Conservation (phyloP, 345 rosid species). For the Mercurialis annua region DNA sequence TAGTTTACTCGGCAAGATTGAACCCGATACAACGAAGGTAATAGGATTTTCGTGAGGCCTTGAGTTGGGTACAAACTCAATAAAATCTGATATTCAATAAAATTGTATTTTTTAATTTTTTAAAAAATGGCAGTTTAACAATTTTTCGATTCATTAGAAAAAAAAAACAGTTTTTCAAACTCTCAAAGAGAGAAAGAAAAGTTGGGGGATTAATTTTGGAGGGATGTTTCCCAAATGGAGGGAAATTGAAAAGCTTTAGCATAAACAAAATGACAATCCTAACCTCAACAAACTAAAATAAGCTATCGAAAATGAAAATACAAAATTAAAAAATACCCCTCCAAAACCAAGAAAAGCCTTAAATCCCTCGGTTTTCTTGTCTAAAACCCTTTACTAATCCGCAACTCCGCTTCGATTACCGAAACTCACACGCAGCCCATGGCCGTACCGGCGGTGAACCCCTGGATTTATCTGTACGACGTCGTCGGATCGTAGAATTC, state of each 20-base stretch:
- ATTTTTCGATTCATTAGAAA: background rate
- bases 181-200: too few relatives aligned
- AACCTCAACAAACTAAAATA: constrained; percentile 11
- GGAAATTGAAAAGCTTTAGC: constrained; percentile 36
- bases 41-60: too few relatives aligned
- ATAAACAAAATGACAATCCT: constrained; percentile 25
- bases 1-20: too few relatives aligned
- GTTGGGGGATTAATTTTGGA: constrained; percentile 8
- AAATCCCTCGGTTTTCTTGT: background rate
- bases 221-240: constrained; percentile 35
- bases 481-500: constrained; percentile 5
- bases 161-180: background rate
- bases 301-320: background rate
- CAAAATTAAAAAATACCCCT: constrained; percentile 6
- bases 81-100: background rate
- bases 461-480: constrained; percentile 2
- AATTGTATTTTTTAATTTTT: background rate
- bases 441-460: constrained; percentile 6
- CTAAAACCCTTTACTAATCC: background rate
- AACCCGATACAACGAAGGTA: too few relatives aligned
- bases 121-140: background rate
- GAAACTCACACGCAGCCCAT: constrained; percentile 9
- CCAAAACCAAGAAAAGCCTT: constrained; percentile 16
- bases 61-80: background rate
- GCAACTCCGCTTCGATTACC: background rate